Base-by-base conservation (phyloP, 2,329 filamentous ascomycete species). In the Aspergillus ibericus region DNA sequence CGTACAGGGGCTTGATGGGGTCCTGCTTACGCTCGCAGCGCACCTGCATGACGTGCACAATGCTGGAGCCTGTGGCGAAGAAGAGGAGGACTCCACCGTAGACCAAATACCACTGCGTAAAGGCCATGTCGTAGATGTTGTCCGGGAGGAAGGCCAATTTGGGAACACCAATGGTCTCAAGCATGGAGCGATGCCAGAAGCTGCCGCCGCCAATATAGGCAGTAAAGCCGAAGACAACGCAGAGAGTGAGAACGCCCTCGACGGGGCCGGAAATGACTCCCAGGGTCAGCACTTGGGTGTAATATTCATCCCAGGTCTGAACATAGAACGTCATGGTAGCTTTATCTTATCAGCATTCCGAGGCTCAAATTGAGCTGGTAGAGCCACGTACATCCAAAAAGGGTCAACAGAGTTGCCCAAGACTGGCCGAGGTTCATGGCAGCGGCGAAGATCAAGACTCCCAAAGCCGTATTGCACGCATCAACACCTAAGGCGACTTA, bases 251-350 rank as follows among this genome's bases (percentile, higher is more conserved):
- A 56, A 99, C 89, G 53, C 95, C 95, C 78, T 99, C 95, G 36
- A 99, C 95, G 4, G 95, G 95, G 0, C 95, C 95, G 64, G 93
- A 97, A 65, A 99, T 83, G 62, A 98, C 80, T 59, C 95, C 95
- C 5, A 99, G 85, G 1, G 92, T 97, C 49, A 99, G 85, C 3
- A 93, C 95, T 76, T 97, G 93, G 53, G 95, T 99, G 79, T 98
- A 93, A 78, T 98, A 99, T 75, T 98, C 95, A 72, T 99, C 95
- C 95, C 95, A 99, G 34, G 95, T 98, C 75, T 98, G 95, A 42
- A 98, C 89, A 76, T 98, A 98, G 77, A 99, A 99, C n/a, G 95
- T 97, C 68, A 96, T 82, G 59, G 93, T 86, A 6, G 90, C 89
- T 92, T 54, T 16, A 51, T 38, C 16, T 34, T 9, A 54, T 60